A percentile compares a stretch with the other conserved stretches of the same genome.
phyloP scores from a whole-genome alignment of 169 alveolate genomes.

The Eimeria acervulina region DNA sequence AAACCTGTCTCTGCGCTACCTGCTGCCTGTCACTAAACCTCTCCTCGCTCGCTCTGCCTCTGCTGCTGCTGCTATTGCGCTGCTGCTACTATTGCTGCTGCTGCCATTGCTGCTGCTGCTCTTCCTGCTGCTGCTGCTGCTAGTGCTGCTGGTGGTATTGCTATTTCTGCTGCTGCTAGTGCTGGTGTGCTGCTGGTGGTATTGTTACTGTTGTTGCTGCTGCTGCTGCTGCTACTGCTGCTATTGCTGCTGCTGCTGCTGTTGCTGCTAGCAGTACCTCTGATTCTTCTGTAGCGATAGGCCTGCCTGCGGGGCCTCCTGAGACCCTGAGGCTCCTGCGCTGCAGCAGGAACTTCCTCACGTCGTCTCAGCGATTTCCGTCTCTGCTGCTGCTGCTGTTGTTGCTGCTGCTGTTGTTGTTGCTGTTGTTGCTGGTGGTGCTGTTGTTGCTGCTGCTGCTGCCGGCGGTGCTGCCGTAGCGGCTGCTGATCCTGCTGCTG shows the following conservation, averaged over 20 bases:
- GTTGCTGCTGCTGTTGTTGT: neutral
- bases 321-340: neutral
- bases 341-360: neutral
- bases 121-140: too few relatives aligned
- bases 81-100: neutral
- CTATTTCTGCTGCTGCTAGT: too few relatives aligned
- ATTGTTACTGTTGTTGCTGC: neutral
- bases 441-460: neutral
- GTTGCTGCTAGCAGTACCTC: neutral
- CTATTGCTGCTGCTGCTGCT: neutral
- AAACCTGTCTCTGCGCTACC: too few relatives aligned
- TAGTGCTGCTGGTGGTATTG: too few relatives aligned
- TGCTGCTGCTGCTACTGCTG: conserved; percentile 1
- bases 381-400: conserved; percentile 52
- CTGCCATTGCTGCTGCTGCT: neutral
- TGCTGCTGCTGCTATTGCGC: neutral
- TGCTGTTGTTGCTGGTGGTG: conserved; percentile 11
- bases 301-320: neutral
- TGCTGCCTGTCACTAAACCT: too few relatives aligned
- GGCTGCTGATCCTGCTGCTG: too few relatives aligned
- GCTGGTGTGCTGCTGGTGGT: too few relatives aligned
- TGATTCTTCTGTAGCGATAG: neutral
- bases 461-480: neutral
- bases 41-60: neutral
- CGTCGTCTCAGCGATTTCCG: neutral